Evolutionary conservation across 345 rosid species (phyloP), one percentile per base, ranked within the genome.

Genomic region (Hibiscus mutabilis): DNA sequence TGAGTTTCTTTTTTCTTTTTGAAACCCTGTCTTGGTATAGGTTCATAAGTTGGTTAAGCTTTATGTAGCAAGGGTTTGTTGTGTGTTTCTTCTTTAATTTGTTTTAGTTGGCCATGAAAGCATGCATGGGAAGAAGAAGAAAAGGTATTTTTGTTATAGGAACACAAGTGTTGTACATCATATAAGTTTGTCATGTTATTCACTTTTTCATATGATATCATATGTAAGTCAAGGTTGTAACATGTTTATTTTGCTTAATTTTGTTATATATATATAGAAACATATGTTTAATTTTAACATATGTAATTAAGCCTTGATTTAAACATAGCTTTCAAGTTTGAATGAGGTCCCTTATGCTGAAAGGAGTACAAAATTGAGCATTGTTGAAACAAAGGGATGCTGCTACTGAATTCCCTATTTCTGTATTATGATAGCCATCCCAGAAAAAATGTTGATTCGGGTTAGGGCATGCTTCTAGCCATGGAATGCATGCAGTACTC

Each of bases 381-480:
- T 60, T 78, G 8, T 71, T 69, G 77, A 83, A 60, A 27, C 86
- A 84, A 5, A 55, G 77, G 16, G 72, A n/a, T 3, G 86, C 88
- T 3, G 82, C 51, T 47, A 74, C 6, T 0, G 83, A 76, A 46
- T 62, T 73, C 49, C 61, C 69, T 19, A 60, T 21, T 25, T 84
- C 86, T 1, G 85, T 76, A 21, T 73, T 71, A 59, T 84, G 88
- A 64, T 6, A 83, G 13, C 73, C 91, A 75, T 87, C 87, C 79
- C 83, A 87, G 40, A 85, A 85, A 46, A 73, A 79, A 61, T 77
- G 75, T 7, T 77, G 12, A 49, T 80, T 44, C 0, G 80, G 73
- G 33, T 59, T 61, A 2, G 35, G 51, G 60, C 89, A 85, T 12
- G 91, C 74, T 12, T 13, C 4, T 5, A 71, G 53, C 58, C 24